A percentile compares a stretch with the other conserved stretches of the same genome.
Conservation (phyloP, 2,329 filamentous ascomycete genomes). For the Leptodontidium sp. region DNA sequence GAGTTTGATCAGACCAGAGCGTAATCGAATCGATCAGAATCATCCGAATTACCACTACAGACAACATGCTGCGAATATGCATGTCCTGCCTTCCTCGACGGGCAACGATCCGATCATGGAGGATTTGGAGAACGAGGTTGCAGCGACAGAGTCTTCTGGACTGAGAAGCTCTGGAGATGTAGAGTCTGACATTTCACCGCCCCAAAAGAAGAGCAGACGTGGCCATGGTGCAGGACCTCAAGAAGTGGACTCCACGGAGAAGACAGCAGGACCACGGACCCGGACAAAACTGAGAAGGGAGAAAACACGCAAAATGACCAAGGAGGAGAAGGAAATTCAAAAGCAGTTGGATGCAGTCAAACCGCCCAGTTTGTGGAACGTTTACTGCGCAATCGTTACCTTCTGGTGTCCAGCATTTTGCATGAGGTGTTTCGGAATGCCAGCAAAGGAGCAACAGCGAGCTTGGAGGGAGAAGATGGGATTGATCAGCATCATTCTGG, state of each 20-base stretch:
- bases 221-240: slow-evolving; percentile 39
- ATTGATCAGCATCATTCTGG: slow-evolving; percentile 88
- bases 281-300: slow-evolving; percentile 49
- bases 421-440: slow-evolving; percentile 85
- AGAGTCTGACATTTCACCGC: slow-evolving; percentile 42
- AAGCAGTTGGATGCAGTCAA: slow-evolving; percentile 70
- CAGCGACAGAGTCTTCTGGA: slow-evolving; percentile 44
- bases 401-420: slow-evolving; percentile 94
- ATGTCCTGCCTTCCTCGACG: slow-evolving; percentile 86
- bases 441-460: slow-evolving; percentile 83
- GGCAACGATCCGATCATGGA: slow-evolving; percentile 90
- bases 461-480: slow-evolving; percentile 99
- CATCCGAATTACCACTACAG: slow-evolving; percentile 97
- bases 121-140: slow-evolving; percentile 66
- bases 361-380: slow-evolving; percentile 90
- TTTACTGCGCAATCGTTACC: slow-evolving; percentile 92
- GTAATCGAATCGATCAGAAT: slow-evolving; percentile 82
- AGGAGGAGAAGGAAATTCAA: slow-evolving; percentile 63
- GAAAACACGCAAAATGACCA: slow-evolving; percentile 70
- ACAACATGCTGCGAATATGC: slow-evolving; percentile 93
- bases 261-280: slow-evolving; percentile 43
- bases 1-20: slow-evolving; percentile 88
- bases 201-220: slow-evolving; percentile 37
- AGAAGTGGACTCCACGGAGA: slow-evolving; percentile 37
- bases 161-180: slow-evolving; percentile 45